Evolutionary conservation across 352 stramenopile genomes (phyloP).

Genomic region (Globisporangium cylindrosporum): DNA sequence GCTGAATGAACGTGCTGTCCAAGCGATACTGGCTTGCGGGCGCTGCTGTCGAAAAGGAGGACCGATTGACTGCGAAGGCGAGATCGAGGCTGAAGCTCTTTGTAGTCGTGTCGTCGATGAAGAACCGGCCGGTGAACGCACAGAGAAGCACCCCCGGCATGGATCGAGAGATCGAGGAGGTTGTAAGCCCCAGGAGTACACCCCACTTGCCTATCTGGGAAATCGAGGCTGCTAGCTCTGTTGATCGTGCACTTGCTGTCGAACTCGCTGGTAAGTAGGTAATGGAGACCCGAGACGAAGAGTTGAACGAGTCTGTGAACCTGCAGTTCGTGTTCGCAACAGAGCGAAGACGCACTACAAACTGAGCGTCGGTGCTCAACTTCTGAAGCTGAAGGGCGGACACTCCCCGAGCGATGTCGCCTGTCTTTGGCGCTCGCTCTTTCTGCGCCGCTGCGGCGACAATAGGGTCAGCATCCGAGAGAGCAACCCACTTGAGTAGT

Average conservation of each 20-base stretch:
- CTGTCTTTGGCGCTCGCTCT: slow-evolving; percentile 33
- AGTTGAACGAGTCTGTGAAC: slow-evolving; percentile 34
- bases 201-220: slow-evolving; percentile 31
- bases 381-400: slow-evolving; percentile 44
- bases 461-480: slow-evolving; percentile 29
- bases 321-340: slow-evolving; percentile 33
- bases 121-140: slow-evolving; percentile 50
- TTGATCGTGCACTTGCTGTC: slow-evolving; percentile 19
- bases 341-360: slow-evolving; percentile 31
- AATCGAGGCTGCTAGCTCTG: slow-evolving; percentile 27
- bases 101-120: slow-evolving; percentile 41
- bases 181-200: slow-evolving; percentile 28
- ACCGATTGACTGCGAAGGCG: slow-evolving; percentile 30
- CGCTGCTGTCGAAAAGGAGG: slow-evolving; percentile 4
- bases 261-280: slow-evolving; percentile 34
- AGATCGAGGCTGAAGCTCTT: slow-evolving; percentile 53
- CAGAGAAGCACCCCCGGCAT: slow-evolving; percentile 37
- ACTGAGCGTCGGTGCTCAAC: slow-evolving; percentile 34
- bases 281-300: slow-evolving; percentile 38
- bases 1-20: slow-evolving; percentile 45
- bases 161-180: slow-evolving; percentile 16
- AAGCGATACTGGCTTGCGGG: slow-evolving; percentile 26
- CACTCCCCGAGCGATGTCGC: slow-evolving; percentile 38
- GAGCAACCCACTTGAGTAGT: slow-evolving; percentile 36
- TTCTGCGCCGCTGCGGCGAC: slow-evolving; percentile 26